Evolutionary conservation across 768 basidiomycete genomes (phyloP).

Genomic region (Dacryopinax spathularia): DNA sequence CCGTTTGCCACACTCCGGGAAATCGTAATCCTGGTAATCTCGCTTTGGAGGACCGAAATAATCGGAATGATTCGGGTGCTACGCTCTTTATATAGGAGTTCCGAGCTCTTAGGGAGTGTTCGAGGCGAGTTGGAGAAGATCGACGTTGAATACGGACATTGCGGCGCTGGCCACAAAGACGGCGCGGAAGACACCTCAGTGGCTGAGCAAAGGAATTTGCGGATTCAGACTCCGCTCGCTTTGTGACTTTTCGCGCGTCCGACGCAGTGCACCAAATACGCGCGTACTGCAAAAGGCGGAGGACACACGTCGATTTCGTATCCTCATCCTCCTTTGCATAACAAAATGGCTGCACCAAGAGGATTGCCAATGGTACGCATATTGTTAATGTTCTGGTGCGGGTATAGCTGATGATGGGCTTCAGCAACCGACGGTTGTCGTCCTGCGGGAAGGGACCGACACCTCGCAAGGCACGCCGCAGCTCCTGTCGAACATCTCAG

Average conservation of each 20-base stretch:
- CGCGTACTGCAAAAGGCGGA: neutral
- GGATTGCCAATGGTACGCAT: neutral
- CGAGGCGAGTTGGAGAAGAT: too few species aligned
- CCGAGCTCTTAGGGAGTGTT: too few species aligned
- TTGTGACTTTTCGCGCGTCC: neutral
- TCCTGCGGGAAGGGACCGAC: constrained; percentile 91
- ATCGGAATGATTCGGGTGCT: too few species aligned
- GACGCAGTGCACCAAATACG: neutral
- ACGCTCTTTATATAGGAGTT: too few species aligned
- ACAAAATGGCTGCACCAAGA: neutral
- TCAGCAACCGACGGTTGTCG: constrained; percentile 94
- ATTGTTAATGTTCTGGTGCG: constrained; percentile 8
- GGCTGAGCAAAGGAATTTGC: neutral
- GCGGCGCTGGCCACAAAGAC: neutral
- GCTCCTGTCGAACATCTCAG: constrained; percentile 87
- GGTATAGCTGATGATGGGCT: constrained; percentile 9
- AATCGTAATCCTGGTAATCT: too few species aligned
- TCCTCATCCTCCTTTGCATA: neutral
- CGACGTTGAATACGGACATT: too few species aligned
- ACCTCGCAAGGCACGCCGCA: constrained; percentile 88
- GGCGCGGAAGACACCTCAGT: neutral
- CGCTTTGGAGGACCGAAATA: too few species aligned
- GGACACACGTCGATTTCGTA: neutral
- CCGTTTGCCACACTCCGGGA: too few species aligned
- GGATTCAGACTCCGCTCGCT: neutral